Percentiles rank a stretch among this genome's conserved stretches.
Conservation (phyloP, 2,329 filamentous ascomycete genomes). For the Bipolaris bicolor region DNA sequence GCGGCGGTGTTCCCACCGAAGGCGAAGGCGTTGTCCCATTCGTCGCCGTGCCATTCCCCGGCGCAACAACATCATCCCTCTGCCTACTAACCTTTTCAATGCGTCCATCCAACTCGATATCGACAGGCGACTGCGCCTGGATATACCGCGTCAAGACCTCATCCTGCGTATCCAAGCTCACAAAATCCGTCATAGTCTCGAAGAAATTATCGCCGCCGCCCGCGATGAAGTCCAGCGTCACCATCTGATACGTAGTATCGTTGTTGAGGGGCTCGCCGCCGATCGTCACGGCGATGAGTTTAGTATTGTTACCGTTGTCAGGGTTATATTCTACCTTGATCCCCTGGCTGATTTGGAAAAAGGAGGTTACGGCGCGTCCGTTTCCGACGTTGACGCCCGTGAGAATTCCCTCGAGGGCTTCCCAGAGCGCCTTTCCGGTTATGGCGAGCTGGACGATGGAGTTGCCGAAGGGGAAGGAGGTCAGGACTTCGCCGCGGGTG, state of each 20-base stretch:
- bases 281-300: constrained; percentile 61
- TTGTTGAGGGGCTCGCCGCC: constrained; percentile 57
- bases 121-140: constrained; percentile 55
- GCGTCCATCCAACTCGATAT: constrained; percentile 57
- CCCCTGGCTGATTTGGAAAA: constrained; percentile 66
- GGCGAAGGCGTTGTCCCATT: constrained; percentile 27
- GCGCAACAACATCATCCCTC: constrained; percentile 16
- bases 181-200: constrained; percentile 48
- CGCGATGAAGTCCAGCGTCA: constrained; percentile 68
- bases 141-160: constrained; percentile 62
- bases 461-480: constrained; percentile 70
- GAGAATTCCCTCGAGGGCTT: constrained; percentile 65
- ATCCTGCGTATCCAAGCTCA: constrained; percentile 60
- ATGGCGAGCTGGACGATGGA: constrained; percentile 64
- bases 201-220: constrained; percentile 67
- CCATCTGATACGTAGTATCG: constrained; percentile 60
- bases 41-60: constrained; percentile 25
- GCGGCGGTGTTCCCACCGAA: constrained; percentile 13
- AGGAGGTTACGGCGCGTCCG: constrained; percentile 60
- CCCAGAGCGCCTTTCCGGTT: constrained; percentile 61
- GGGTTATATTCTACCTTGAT: constrained; percentile 66
- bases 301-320: constrained; percentile 55
- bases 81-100: constrained; percentile 47
- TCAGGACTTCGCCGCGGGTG: constrained; percentile 68
- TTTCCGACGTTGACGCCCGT: constrained; percentile 63